These are phyloP conservation scores for Penicillium sp. DNA, from an alignment of 2,329 filamentous ascomycete genomes.

Conservation along the genomic window DNA sequence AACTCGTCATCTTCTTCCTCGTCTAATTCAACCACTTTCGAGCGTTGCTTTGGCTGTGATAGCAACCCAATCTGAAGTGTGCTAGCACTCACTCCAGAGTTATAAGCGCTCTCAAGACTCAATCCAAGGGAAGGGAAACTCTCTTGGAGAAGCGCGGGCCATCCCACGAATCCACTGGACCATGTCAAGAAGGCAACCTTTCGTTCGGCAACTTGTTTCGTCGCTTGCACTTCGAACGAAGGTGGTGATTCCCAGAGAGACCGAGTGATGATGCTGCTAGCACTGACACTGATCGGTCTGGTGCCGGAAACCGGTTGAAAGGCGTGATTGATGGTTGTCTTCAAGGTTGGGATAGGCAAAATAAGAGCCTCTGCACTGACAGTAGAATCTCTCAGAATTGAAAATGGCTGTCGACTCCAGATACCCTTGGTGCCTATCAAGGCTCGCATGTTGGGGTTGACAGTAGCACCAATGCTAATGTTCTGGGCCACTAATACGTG, in stretches of 20 bases:
- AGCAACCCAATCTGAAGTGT: constrained; percentile 35
- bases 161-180: constrained; percentile 36
- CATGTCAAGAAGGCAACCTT: constrained; percentile 34
- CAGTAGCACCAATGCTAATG: constrained; percentile 32
- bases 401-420: constrained; percentile 27
- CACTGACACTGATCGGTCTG: constrained; percentile 31
- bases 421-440: constrained; percentile 27
- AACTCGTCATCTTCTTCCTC: constrained; percentile 25
- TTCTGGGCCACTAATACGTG: constrained; percentile 25
- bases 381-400: constrained; percentile 31
- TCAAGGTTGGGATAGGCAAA: constrained; percentile 31
- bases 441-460: constrained; percentile 29
- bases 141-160: constrained; percentile 31
- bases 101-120: constrained; percentile 18
- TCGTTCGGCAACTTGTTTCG: constrained; percentile 29
- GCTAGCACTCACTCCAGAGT: constrained; percentile 23
- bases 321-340: constrained; percentile 28
- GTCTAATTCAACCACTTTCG: constrained; percentile 15
- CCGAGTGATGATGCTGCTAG: constrained; percentile 28
- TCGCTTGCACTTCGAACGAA: constrained; percentile 29
- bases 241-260: constrained; percentile 29
- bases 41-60: constrained; percentile 23
- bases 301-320: constrained; percentile 31
- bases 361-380: constrained; percentile 27
- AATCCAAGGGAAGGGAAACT: constrained; percentile 24